A percentile compares a stretch with the other conserved stretches of the same genome.
Evolutionary conservation across 352 stramenopile genomes (phyloP).

Genomic region (Thalassiosira hispida): DNA sequence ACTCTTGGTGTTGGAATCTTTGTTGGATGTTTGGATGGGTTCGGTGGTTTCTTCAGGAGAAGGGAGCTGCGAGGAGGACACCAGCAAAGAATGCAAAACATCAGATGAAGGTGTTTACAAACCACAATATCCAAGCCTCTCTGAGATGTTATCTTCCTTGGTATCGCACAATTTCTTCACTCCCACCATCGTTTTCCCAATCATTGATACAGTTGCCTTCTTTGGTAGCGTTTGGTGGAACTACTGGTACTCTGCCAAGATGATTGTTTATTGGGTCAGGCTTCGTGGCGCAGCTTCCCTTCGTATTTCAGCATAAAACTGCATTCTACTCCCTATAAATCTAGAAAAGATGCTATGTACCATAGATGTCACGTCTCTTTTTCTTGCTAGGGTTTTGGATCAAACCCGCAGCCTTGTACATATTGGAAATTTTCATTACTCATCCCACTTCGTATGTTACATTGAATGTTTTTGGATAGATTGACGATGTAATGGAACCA

Average conservation of each 20-base stretch:
- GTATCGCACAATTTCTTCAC: conserved; percentile 35
- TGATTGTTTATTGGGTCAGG: conserved; percentile 24
- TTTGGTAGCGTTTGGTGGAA: conserved; percentile 39
- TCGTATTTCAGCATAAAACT: not conserved
- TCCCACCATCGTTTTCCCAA: conserved; percentile 30
- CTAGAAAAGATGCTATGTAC: too few species aligned
- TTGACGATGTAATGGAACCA: conserved; percentile 96
- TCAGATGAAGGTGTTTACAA: not conserved
- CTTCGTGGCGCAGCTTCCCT: conserved; percentile 3
- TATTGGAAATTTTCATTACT: too few species aligned
- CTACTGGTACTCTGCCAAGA: conserved; percentile 26
- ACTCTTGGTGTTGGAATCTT: too few species aligned
- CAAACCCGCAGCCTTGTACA: too few species aligned
- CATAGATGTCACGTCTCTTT: too few species aligned
- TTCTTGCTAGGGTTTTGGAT: too few species aligned
- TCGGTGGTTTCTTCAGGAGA: not conserved
- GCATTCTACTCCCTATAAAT: too few species aligned
- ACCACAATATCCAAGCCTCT: conserved; percentile 6
- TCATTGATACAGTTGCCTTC: conserved; percentile 27
- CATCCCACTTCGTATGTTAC: conserved; percentile 62
- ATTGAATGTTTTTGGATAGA: conserved; percentile 82
- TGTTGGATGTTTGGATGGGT: too few species aligned
- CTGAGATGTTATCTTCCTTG: conserved; percentile 20
- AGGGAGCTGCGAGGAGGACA: conserved; percentile 6
- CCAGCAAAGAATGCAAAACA: conserved; percentile 8